phyloP scores from a whole-genome alignment of 768 basidiomycete species.

The Lactifluus subvellereus region DNA sequence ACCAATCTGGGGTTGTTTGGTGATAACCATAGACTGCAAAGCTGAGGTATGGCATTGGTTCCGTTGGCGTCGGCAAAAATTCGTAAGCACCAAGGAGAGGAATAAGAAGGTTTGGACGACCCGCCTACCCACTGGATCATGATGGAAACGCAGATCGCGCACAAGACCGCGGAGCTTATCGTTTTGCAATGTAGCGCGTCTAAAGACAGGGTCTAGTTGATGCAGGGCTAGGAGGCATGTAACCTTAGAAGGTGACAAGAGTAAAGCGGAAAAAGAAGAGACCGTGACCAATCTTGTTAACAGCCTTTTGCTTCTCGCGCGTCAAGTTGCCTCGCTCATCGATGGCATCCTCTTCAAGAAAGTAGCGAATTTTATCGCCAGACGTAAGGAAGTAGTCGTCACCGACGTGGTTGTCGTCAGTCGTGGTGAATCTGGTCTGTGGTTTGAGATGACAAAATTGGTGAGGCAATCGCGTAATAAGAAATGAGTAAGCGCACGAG shows the following conservation, averaged over 20 bases:
- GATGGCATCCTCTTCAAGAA: conserved; percentile 87
- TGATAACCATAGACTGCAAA: conserved; percentile 92
- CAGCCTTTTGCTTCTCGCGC: conserved; percentile 64
- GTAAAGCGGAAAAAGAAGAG: background rate
- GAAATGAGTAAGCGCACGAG: conserved; percentile 42
- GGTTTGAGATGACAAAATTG: background rate
- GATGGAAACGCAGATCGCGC: conserved; percentile 74
- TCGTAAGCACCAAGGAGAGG: conserved; percentile 3
- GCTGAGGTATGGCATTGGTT: conserved; percentile 38
- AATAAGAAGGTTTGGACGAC: background rate
- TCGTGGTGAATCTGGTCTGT: conserved; percentile 88
- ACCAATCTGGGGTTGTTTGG: conserved; percentile 89
- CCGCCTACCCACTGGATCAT: conserved; percentile 70
- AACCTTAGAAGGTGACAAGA: background rate
- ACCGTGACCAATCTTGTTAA: conserved; percentile 97
- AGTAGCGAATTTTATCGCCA: conserved; percentile 92
- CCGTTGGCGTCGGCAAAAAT: conserved; percentile 14
- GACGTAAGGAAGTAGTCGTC: conserved; percentile 91
- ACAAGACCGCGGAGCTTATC: conserved; percentile 62
- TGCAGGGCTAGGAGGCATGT: conserved; percentile 57
- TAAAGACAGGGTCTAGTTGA: conserved; percentile 76
- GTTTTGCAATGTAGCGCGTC: conserved; percentile 75
- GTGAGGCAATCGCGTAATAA: background rate
- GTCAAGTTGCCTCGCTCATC: conserved; percentile 62
- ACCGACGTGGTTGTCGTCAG: conserved; percentile 70